phyloP scores from a whole-genome alignment of 306 rosid genomes.

The Glycine latifolia region DNA sequence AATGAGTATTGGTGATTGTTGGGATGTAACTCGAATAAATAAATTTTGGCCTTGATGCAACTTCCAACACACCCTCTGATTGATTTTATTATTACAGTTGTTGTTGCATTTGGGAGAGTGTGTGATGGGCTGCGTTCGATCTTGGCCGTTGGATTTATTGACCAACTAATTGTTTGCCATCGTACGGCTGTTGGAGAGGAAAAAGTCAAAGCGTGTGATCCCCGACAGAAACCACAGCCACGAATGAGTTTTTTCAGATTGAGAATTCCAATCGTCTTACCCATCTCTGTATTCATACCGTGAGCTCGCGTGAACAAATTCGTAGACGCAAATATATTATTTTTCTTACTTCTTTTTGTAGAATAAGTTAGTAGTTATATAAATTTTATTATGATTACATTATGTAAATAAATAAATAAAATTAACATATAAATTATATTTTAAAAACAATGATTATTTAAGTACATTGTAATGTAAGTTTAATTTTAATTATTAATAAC shows the following conservation, averaged over 20 bases:
- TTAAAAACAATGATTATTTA: too few species aligned
- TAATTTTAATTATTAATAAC: too few species aligned
- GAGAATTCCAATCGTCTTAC: not conserved
- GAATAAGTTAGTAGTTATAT: too few species aligned
- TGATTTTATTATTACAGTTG: not conserved
- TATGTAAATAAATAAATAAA: too few species aligned
- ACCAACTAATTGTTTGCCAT: not conserved
- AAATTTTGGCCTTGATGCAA: not conserved
- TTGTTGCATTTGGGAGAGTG: not conserved
- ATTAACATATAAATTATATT: too few species aligned
- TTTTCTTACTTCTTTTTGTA: too few species aligned
- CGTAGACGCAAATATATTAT: too few species aligned
- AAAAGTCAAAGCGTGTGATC: slow-evolving; percentile 34
- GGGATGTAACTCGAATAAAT: slow-evolving; percentile 2
- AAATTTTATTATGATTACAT: too few species aligned
- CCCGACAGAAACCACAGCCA: not conserved
- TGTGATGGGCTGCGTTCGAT: not conserved
- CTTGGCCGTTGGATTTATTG: slow-evolving; percentile 33
- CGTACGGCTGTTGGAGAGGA: not conserved
- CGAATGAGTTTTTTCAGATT: not conserved
- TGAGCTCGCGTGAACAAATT: not conserved
- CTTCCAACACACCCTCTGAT: slow-evolving; percentile 3
- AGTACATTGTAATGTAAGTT: too few species aligned
- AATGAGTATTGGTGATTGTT: not conserved
- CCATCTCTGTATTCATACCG: not conserved